A percentile compares a stretch with the other conserved stretches of the same genome.
phyloP scores from a whole-genome alignment of 1,284 basidiomycete genomes.

The Cutaneotrichosporon sp. region DNA sequence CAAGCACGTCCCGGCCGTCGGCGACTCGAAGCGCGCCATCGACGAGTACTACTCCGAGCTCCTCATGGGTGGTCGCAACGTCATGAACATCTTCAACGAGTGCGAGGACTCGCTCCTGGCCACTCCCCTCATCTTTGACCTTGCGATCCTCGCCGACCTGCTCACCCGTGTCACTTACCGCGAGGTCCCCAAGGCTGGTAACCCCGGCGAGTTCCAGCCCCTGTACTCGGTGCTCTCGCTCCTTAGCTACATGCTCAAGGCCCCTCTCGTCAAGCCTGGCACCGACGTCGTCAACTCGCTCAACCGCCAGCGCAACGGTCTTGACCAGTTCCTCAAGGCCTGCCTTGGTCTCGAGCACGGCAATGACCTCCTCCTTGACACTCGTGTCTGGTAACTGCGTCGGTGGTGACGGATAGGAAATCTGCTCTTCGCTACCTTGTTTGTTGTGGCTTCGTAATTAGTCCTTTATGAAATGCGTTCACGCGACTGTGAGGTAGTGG shows the following conservation, averaged over 20 bases:
- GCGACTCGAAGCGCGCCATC: slow-evolving; percentile 90
- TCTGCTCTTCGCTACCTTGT: background rate
- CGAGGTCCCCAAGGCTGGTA: slow-evolving; percentile 49
- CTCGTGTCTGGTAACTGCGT: slow-evolving; percentile 73
- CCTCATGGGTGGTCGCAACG: slow-evolving; percentile 55
- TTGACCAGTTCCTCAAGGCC: slow-evolving; percentile 68
- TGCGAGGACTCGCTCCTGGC: slow-evolving; percentile 97
- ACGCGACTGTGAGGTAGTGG: too few species aligned
- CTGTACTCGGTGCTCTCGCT: slow-evolving; percentile 84
- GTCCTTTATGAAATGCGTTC: background rate
- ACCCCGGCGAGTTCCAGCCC: slow-evolving; percentile 62
- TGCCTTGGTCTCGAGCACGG: slow-evolving; percentile 80
- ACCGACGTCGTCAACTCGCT: slow-evolving; percentile 93
- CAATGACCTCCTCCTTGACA: slow-evolving; percentile 75
- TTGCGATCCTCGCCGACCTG: slow-evolving; percentile 89
- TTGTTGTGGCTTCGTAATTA: background rate
- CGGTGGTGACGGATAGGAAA: background rate
- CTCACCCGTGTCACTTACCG: slow-evolving; percentile 90
- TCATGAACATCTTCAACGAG: slow-evolving; percentile 81
- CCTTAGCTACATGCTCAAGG: slow-evolving; percentile 94
- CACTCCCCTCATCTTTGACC: slow-evolving; percentile 90
- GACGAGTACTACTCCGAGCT: slow-evolving; percentile 97
- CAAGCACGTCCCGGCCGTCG: slow-evolving; percentile 78
- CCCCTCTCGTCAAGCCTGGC: slow-evolving; percentile 92
- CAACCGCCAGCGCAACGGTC: slow-evolving; percentile 87